phyloP scores from a whole-genome alignment of 495 filamentous ascomycete genomes.

The Trichoderma virens region DNA sequence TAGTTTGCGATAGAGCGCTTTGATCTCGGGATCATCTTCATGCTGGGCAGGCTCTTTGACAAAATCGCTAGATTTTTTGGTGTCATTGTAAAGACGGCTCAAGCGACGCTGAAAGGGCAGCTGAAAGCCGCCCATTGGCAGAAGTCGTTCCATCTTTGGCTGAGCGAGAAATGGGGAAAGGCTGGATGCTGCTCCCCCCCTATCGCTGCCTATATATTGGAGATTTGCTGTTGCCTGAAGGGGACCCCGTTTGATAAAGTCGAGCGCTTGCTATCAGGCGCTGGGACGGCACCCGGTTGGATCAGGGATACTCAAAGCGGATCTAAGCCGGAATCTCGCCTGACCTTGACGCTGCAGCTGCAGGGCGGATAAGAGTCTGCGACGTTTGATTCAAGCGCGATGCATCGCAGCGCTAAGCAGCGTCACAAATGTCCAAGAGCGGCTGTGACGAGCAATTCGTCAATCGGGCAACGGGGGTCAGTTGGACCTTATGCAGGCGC shows the following conservation, averaged over 20 bases:
- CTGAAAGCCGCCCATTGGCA: constrained; percentile 37
- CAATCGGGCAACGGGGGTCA: neutral
- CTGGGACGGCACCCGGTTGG: constrained; percentile 4
- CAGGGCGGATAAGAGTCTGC: neutral
- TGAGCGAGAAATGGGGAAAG: neutral
- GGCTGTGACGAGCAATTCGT: neutral
- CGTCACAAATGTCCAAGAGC: neutral
- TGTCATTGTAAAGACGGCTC: constrained; percentile 86
- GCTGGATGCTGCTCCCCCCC: neutral
- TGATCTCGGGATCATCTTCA: constrained; percentile 47
- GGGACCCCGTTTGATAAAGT: neutral
- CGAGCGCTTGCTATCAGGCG: neutral
- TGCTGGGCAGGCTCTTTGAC: constrained; percentile 63
- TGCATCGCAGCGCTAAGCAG: constrained; percentile 1
- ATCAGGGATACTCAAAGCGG: constrained; percentile 5
- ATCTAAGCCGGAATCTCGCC: neutral
- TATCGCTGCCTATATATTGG: constrained; percentile 6
- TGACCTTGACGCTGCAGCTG: neutral
- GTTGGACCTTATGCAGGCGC: neutral
- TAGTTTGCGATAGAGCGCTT: constrained; percentile 48
- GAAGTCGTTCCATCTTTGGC: constrained; percentile 37
- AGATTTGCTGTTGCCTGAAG: constrained; percentile 6
- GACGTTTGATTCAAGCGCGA: constrained; percentile 2
- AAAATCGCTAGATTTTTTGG: constrained; percentile 80
- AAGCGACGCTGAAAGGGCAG: constrained; percentile 60